Evolutionary conservation across 2,329 filamentous ascomycete genomes (phyloP), one percentile per base, ranked within the genome.

Genomic region (Chaetomium sp.): DNA sequence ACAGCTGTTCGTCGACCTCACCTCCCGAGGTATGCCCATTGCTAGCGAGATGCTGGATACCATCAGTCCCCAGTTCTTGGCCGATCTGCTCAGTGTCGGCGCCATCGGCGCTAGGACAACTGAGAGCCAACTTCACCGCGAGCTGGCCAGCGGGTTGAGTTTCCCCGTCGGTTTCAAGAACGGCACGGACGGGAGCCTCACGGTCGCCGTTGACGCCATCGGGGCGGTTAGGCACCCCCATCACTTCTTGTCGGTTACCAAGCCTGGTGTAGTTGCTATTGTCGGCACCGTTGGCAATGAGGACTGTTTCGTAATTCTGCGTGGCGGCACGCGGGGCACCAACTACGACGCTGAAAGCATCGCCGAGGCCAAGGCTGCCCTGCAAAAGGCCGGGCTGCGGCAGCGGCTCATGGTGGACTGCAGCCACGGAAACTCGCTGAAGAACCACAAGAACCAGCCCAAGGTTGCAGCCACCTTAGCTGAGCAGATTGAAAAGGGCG

Each of bases 121-220:
- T 2, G 95, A 99, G 81, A 93, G 90, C 59, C 95, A 99, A 81
- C 84, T 98, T 68, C 95, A 99, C 79, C 89, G 95, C 63, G 95
- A 99, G 80, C 82, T 99, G 68, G 94, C 95, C 25, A 95, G 91
- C 60, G 95, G 95, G 74, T 83, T 98, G 42, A 96, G 91, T 71
- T 98, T 97, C 90, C 95, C 95, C 1, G 93, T 99, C 12, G 95
- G 95, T 59, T 99, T 99, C 90, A 99, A 99, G 86, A 99, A 99
- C 79, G 95, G 95, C 69, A 99, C 95, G 35, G 95, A 99, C 76
- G 95, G 95, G 59, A 90, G 89, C 9, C 81, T 98, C 56, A 86
- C 89, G 63, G 93, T 98, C 4, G 93, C 95, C 13, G 92, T 98
- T 72, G 95, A 99, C 76, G 95, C 95, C 58, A 97, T 98, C 76